Conservation (phyloP, 768 basidiomycete species). For the Sarcomyxa edulis region DNA sequence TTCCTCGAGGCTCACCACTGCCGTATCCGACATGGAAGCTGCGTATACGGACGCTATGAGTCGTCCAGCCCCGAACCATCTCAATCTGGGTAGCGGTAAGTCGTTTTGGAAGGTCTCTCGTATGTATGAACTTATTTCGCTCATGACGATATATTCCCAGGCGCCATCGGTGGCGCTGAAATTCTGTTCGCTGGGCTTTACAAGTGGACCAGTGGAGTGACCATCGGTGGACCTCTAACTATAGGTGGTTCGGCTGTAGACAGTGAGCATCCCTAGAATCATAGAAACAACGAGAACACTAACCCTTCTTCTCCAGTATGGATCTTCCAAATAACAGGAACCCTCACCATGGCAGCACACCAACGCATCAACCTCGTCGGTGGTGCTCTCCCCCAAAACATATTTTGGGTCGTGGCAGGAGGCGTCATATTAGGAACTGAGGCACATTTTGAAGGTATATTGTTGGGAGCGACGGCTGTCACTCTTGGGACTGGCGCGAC, state of each 20-base stretch:
- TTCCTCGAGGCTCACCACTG: conserved; percentile 13
- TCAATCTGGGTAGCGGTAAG: conserved; percentile 13
- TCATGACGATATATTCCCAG: too few relatives aligned
- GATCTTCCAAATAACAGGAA: conserved; percentile 17
- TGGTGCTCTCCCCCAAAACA: conserved; percentile 14
- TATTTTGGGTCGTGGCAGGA: conserved; percentile 16
- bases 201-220: conserved; percentile 13
- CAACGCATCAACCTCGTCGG: conserved; percentile 12
- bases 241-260: conserved; percentile 9
- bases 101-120: too few relatives aligned
- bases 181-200: conserved; percentile 15
- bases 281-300: too few relatives aligned
- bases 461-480: conserved; percentile 11
- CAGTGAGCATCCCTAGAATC: too few relatives aligned
- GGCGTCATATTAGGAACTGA: conserved; percentile 7
- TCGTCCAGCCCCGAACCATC: too few relatives aligned
- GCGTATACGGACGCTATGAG: conserved; percentile 14
- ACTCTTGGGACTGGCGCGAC: conserved; percentile 12
- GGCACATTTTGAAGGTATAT: conserved; percentile 13
- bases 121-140: too few relatives aligned
- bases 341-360: conserved; percentile 5
- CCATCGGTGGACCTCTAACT: conserved; percentile 7
- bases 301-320: conserved; percentile 13
- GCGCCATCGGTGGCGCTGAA: conserved; percentile 13
- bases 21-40: conserved; percentile 16